Conservation (phyloP, 805 yeast species). For the Komagataella pseudopastoris region DNA sequence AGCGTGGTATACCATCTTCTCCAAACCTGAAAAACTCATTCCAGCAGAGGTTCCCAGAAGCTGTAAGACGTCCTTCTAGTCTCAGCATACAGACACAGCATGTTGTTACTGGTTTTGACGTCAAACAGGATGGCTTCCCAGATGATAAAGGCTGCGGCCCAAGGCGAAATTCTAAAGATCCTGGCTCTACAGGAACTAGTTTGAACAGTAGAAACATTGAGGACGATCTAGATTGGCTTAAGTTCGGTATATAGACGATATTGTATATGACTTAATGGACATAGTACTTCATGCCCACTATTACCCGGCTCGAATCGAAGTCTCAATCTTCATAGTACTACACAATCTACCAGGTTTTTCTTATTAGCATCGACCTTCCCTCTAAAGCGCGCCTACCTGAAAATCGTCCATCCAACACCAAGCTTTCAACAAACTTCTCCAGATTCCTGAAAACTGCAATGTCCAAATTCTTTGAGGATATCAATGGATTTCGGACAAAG, state of each 20-base stretch:
- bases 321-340: too few relatives aligned
- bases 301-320: not conserved
- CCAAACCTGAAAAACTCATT: not conserved
- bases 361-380: not conserved
- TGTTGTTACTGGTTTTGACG: not conserved
- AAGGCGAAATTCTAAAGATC: not conserved
- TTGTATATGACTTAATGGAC: not conserved
- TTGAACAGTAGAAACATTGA: not conserved
- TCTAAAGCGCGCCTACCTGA: not conserved
- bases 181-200: not conserved
- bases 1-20: conserved; percentile 5
- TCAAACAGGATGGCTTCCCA: not conserved
- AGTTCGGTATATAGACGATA: not conserved
- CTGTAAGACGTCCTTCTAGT: not conserved
- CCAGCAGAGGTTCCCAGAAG: not conserved
- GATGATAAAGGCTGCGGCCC: not conserved
- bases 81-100: not conserved
- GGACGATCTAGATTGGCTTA: not conserved
- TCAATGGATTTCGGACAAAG: conserved; percentile 1
- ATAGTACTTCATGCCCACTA: not conserved
- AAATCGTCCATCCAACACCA: not conserved
- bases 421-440: not conserved
- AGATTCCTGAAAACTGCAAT: not conserved
- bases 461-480: conserved; percentile 1
- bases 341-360: too few relatives aligned